A percentile compares a stretch with the other conserved stretches of the same genome.
phyloP scores from a whole-genome alignment of 75 land plant species.

The Pinus taeda region DNA sequence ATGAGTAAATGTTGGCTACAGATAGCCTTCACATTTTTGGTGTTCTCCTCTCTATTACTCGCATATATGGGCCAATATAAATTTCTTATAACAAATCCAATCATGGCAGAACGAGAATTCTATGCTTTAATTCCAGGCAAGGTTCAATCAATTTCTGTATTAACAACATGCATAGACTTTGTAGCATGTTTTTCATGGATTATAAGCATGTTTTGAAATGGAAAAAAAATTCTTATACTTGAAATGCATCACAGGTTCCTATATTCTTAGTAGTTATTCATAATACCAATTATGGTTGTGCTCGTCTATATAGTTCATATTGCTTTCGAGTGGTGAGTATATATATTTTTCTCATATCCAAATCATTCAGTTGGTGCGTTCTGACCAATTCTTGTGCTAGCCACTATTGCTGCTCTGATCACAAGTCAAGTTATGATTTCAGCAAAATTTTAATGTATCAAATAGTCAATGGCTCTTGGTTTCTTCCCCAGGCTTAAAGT shows the following conservation, averaged over 20 bases:
- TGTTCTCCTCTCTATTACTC: constrained; percentile 83
- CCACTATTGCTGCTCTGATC: constrained; percentile 76
- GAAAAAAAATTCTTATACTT: too few relatives aligned
- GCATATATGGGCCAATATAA: constrained; percentile 96
- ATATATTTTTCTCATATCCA: neutral
- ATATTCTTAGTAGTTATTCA: too few relatives aligned
- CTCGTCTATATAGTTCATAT: too few relatives aligned
- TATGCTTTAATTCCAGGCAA: too few relatives aligned
- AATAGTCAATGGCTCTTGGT: constrained; percentile 80
- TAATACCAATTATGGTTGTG: too few relatives aligned
- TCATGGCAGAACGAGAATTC: constrained; percentile 18
- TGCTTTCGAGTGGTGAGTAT: too few relatives aligned
- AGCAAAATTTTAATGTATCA: constrained; percentile 79
- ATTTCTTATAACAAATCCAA: constrained; percentile 59
- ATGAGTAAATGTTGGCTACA: constrained; percentile 9
- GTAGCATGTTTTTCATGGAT: too few relatives aligned
- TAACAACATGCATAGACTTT: too few relatives aligned
- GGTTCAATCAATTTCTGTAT: too few relatives aligned
- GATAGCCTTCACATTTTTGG: constrained; percentile 84
- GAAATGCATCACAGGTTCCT: too few relatives aligned
- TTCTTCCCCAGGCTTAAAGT: constrained; percentile 93
- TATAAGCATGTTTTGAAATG: too few relatives aligned
- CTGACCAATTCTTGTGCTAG: constrained; percentile 80
- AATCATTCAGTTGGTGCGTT: constrained; percentile 52
- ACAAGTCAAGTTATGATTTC: constrained; percentile 90